Percentiles rank a stretch among this genome's conserved stretches.
Evolutionary conservation across 2,329 filamentous ascomycete species (phyloP).

Genomic region (Mycogone perniciosa): DNA sequence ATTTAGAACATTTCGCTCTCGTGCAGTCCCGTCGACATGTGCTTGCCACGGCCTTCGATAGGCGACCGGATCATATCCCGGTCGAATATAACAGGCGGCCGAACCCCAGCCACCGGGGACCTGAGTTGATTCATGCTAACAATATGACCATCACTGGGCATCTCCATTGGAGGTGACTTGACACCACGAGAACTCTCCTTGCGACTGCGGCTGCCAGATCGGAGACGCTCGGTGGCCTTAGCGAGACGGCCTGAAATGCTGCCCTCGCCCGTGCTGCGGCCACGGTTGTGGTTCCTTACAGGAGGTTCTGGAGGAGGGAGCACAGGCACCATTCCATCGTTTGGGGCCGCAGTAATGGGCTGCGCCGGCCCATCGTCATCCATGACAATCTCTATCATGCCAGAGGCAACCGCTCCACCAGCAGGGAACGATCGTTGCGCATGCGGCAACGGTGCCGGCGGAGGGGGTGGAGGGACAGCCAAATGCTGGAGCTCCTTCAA

Average conservation of each 20-base stretch:
- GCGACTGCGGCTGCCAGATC: constrained; percentile 52
- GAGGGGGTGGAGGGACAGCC: constrained; percentile 54
- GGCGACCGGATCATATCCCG: constrained; percentile 29
- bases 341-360: constrained; percentile 27
- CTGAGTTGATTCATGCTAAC: constrained; percentile 22
- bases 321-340: constrained; percentile 39
- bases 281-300: constrained; percentile 45
- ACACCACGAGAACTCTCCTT: constrained; percentile 30
- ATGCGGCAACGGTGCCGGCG: constrained; percentile 51
- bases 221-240: constrained; percentile 54
- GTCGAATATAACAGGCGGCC: constrained; percentile 35
- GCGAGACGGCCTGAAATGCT: constrained; percentile 48
- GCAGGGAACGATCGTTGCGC: constrained; percentile 31
- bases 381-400: constrained; percentile 61
- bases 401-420: constrained; percentile 43
- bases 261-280: constrained; percentile 48
- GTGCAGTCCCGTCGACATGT: constrained; percentile 45
- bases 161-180: constrained; percentile 25
- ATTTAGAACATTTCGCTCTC: constrained; percentile 50
- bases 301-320: constrained; percentile 40
- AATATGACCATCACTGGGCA: constrained; percentile 38
- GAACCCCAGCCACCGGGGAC: constrained; percentile 20
- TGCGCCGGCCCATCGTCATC: constrained; percentile 46
- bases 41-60: constrained; percentile 28
- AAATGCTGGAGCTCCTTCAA: constrained; percentile 59